These are phyloP conservation scores for Leccinum huronense DNA, from an alignment of 1,284 basidiomycete genomes.

Conservation along the genomic window DNA sequence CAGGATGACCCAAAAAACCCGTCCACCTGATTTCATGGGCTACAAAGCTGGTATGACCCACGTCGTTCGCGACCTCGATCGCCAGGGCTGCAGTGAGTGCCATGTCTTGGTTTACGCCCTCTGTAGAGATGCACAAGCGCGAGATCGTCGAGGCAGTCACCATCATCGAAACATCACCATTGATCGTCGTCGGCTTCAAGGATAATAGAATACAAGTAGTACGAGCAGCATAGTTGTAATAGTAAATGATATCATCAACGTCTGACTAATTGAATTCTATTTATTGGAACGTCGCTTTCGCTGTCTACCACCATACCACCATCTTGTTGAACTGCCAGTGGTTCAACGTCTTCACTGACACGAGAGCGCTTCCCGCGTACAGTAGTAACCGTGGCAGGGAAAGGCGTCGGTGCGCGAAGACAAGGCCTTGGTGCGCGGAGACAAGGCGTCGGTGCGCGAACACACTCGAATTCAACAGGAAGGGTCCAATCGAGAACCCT, in stretches of 20 bases:
- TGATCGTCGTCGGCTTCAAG: conserved; percentile 73
- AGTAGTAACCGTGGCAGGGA: neutral
- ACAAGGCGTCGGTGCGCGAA: neutral
- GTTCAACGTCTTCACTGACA: neutral
- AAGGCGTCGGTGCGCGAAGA: neutral
- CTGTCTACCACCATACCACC: neutral
- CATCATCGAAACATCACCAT: conserved; percentile 94
- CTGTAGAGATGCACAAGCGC: conserved; percentile 96
- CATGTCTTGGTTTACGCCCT: conserved; percentile 25
- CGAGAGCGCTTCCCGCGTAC: neutral
- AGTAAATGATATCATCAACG: too few species aligned
- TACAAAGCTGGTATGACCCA: conserved; percentile 99
- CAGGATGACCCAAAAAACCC: conserved; percentile 99
- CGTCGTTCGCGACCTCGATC: conserved; percentile 98
- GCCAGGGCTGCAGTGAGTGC: conserved; percentile 90
- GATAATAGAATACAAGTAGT: too few species aligned
- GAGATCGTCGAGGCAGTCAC: conserved; percentile 99
- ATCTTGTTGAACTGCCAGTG: neutral
- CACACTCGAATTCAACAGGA: neutral
- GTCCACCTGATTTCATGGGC: conserved; percentile 97
- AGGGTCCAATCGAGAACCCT: neutral
- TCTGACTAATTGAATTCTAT: too few species aligned
- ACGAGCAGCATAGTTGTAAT: too few species aligned
- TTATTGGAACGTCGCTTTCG: neutral
- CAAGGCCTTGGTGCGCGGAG: neutral